Evolutionary conservation across 1,139 yeast species (phyloP).

Genomic region (Pichia sp.): DNA sequence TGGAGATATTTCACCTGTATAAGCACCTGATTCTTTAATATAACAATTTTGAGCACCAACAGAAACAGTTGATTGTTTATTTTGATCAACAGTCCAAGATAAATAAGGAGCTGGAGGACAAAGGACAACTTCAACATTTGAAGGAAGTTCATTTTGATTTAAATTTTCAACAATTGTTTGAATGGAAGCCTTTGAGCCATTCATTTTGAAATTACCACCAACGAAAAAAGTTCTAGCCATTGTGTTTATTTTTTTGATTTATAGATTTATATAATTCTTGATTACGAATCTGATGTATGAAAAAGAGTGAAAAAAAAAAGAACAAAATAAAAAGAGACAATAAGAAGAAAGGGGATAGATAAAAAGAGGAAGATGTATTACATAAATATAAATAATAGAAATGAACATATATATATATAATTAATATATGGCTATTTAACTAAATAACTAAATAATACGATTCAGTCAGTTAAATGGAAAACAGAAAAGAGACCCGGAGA

Average conservation of each 20-base stretch:
- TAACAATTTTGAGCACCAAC: conserved; percentile 91
- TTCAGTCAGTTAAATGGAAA: too few species aligned
- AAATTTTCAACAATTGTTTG: conserved; percentile 76
- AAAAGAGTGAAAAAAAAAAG: neutral
- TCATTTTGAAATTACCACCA: conserved; percentile 99
- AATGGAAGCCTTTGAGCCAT: conserved; percentile 88
- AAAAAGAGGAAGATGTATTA: too few species aligned
- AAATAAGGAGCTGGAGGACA: conserved; percentile 96
- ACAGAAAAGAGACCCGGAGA: too few species aligned
- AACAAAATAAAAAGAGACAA: neutral
- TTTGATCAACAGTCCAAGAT: conserved; percentile 61
- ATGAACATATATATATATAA: too few species aligned
- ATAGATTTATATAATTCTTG: too few species aligned
- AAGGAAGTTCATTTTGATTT: conserved; percentile 70
- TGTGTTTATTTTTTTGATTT: neutral
- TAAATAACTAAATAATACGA: too few species aligned
- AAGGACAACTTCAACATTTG: conserved; percentile 81
- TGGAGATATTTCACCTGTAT: conserved; percentile 94
- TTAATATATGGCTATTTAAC: too few species aligned
- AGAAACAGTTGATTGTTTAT: conserved; percentile 66
- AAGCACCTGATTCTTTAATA: conserved; percentile 89
- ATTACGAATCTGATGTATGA: neutral
- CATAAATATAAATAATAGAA: too few species aligned
- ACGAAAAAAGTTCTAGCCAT: conserved; percentile 74
- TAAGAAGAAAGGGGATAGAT: too few species aligned